Evolutionary conservation across 345 rosid species (phyloP).

Genomic region (Bruguiera sexangula): DNA sequence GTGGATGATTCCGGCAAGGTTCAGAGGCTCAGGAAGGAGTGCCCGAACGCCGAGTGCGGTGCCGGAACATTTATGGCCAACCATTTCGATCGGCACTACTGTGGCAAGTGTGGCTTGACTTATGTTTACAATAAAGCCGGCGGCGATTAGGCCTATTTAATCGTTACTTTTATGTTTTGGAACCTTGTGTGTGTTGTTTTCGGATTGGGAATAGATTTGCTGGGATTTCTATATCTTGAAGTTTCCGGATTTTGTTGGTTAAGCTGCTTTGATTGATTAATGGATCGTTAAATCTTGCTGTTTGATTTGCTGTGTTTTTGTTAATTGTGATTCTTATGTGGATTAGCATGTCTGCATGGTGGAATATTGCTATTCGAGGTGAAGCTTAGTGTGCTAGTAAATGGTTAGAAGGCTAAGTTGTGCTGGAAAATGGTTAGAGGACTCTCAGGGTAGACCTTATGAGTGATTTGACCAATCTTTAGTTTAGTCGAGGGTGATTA

Average conservation of each 20-base stretch:
- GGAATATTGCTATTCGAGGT: too few species aligned
- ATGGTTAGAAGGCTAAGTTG: too few species aligned
- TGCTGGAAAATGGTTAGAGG: too few species aligned
- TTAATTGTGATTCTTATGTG: too few species aligned
- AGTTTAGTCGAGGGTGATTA: too few species aligned
- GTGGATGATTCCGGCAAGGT: constrained; percentile 30
- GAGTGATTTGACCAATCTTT: too few species aligned
- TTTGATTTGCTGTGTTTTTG: neutral
- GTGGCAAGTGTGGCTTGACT: constrained; percentile 33
- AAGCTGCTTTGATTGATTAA: neutral
- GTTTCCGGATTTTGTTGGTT: constrained; percentile 2
- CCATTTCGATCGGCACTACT: constrained; percentile 32
- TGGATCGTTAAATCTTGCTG: neutral
- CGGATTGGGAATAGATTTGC: neutral
- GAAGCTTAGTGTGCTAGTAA: too few species aligned
- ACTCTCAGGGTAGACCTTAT: too few species aligned
- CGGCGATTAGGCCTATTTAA: constrained; percentile 9
- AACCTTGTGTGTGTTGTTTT: neutral
- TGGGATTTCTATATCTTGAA: neutral
- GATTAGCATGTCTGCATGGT: too few species aligned
- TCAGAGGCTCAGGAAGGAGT: constrained; percentile 30
- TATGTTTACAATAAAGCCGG: constrained; percentile 32
- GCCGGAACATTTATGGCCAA: constrained; percentile 34
- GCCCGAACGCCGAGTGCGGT: constrained; percentile 30
- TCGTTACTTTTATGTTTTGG: neutral